A percentile compares a stretch with the other conserved stretches of the same genome.
Conservation (phyloP, 2,329 filamentous ascomycete species). For the Fusarium tupiense region DNA sequence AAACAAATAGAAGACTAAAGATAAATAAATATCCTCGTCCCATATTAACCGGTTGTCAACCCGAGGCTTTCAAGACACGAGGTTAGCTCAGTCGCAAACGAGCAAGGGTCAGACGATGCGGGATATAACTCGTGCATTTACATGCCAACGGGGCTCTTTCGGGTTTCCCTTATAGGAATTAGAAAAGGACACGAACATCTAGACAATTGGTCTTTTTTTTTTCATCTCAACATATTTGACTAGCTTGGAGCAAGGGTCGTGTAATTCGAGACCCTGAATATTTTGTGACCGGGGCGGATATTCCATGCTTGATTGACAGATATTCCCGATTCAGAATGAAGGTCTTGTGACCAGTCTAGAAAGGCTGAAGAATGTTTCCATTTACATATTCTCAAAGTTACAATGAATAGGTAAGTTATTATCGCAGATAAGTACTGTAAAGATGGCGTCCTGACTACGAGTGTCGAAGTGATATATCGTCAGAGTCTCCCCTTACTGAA, state of each 20-base stretch:
- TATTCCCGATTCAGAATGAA: background rate
- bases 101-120: conserved; percentile 26
- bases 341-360: background rate
- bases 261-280: conserved; percentile 29
- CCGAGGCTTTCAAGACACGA: background rate
- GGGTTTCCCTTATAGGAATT: conserved; percentile 9
- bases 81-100: conserved; percentile 18
- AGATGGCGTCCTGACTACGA: background rate
- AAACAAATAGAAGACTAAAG: background rate
- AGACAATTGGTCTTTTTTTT: conserved; percentile 16
- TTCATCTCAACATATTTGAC: conserved; percentile 23
- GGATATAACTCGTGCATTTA: conserved; percentile 25
- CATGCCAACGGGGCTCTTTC: conserved; percentile 13
- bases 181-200: conserved; percentile 8
- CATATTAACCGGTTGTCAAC: conserved; percentile 11
- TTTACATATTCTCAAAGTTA: too few relatives aligned
- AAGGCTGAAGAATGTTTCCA: background rate
- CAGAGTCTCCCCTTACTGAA: background rate
- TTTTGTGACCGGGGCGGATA: background rate
- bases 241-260: conserved; percentile 22
- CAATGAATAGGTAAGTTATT: background rate
- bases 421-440: background rate
- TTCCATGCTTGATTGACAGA: background rate
- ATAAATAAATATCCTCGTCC: background rate
- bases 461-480: background rate